phyloP scores from a whole-genome alignment of 495 filamentous ascomycete species.

The Massariosphaeria phaeospora region DNA sequence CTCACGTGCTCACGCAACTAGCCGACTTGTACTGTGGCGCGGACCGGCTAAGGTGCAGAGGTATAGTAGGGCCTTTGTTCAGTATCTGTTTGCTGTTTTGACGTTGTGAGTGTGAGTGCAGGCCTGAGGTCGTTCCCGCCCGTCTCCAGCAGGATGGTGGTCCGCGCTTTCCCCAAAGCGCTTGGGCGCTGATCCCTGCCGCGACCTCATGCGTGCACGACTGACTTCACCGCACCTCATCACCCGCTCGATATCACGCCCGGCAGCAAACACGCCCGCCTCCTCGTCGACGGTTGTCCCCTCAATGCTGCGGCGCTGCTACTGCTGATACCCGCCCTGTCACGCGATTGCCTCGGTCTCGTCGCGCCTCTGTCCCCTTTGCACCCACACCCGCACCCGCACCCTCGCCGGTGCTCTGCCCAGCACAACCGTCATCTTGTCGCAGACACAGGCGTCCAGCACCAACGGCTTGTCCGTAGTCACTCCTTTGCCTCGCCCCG shows the following conservation, averaged over 20 bases:
- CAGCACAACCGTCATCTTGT: slow-evolving; percentile 57
- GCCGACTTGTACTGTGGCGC: too few species aligned
- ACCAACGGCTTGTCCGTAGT: slow-evolving; percentile 62
- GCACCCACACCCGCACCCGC: slow-evolving; percentile 30
- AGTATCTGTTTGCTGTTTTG: too few species aligned
- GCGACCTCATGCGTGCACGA: slow-evolving; percentile 1
- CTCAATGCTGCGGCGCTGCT: slow-evolving; percentile 18
- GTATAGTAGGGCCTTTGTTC: too few species aligned
- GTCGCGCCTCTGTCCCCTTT: slow-evolving; percentile 28
- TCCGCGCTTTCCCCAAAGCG: too few species aligned
- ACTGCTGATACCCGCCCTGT: slow-evolving; percentile 8
- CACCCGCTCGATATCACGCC: slow-evolving; percentile 11
- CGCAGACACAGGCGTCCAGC: slow-evolving; percentile 56
- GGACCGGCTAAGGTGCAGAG: too few species aligned
- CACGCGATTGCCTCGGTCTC: slow-evolving; percentile 11
- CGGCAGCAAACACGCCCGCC: slow-evolving; percentile 26
- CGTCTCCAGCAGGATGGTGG: too few species aligned
- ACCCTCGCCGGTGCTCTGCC: slow-evolving; percentile 12
- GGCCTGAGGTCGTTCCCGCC: too few species aligned
- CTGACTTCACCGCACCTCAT: slow-evolving; percentile 16
- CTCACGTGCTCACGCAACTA: too few species aligned
- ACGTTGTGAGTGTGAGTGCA: too few species aligned
- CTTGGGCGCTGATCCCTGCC: slow-evolving; percentile 11
- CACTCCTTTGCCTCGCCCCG: slow-evolving; percentile 40
- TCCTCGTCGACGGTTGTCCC: slow-evolving; percentile 23